A percentile compares a stretch with the other conserved stretches of the same genome.
Evolutionary conservation across 768 basidiomycete species (phyloP).

Genomic region (Serendipita vermifera): DNA sequence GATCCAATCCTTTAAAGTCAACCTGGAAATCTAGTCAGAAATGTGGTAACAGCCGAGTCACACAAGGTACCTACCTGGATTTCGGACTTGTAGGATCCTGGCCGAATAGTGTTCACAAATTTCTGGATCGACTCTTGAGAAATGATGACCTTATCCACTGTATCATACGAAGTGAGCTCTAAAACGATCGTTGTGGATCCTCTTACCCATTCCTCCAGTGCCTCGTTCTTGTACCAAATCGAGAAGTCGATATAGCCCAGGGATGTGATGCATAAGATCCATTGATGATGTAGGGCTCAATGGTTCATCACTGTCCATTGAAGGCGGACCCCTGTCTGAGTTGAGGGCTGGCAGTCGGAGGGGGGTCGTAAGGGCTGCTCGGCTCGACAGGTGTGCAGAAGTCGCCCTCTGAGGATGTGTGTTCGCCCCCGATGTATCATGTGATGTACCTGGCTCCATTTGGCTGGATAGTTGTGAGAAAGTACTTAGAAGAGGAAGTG

Average conservation of each 20-base stretch:
- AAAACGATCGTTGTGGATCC: background rate
- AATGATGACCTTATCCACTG: conserved; percentile 55
- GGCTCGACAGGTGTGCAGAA: background rate
- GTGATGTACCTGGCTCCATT: background rate
- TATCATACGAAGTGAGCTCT: background rate
- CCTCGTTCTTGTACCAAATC: conserved; percentile 41
- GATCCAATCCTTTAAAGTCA: conserved; percentile 41
- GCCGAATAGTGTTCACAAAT: conserved; percentile 38
- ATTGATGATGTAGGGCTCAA: background rate
- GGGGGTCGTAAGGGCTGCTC: background rate
- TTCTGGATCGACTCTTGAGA: conserved; percentile 35
- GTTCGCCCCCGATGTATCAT: background rate
- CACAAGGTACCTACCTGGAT: conserved; percentile 24
- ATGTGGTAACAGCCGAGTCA: conserved; percentile 27
- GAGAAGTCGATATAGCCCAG: conserved; percentile 39
- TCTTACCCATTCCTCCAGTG: conserved; percentile 39
- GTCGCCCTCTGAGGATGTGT: background rate
- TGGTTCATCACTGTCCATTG: no score
- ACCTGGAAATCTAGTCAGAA: conserved; percentile 27
- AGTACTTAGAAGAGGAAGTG: no score
- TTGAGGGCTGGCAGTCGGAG: background rate
- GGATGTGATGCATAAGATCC: conserved; percentile 19
- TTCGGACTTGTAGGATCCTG: conserved; percentile 40
- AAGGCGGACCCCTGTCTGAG: background rate
- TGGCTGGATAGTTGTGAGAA: no score